Evolutionary conservation across 2,329 filamentous ascomycete genomes (phyloP).

Genomic region (Tetracladium maxilliforme): DNA sequence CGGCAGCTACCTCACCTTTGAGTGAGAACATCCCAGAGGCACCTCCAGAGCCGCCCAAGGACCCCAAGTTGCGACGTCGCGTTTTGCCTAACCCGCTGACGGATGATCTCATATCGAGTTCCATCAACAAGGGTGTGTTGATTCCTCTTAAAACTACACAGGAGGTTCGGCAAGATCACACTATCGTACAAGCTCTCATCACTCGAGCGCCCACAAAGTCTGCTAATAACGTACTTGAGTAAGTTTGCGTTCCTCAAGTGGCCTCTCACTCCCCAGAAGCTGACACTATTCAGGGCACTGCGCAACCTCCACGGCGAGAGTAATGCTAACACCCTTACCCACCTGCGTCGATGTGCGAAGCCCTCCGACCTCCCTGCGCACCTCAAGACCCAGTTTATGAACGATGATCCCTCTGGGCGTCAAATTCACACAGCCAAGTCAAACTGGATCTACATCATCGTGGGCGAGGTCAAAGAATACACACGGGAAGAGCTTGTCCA

Average conservation of each 20-base stretch:
- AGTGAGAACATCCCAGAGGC: too few species aligned
- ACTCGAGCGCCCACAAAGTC: constrained; percentile 58
- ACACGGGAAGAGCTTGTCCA: constrained; percentile 33
- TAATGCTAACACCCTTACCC: constrained; percentile 48
- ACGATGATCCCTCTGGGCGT: constrained; percentile 35
- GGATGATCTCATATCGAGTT: too few species aligned
- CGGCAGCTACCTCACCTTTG: too few species aligned
- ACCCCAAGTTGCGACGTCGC: too few species aligned
- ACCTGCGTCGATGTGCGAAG: constrained; percentile 67
- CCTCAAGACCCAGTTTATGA: constrained; percentile 46
- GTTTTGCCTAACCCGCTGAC: too few species aligned
- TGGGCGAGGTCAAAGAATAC: constrained; percentile 30
- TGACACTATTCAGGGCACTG: constrained; percentile 28
- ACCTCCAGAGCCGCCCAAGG: too few species aligned
- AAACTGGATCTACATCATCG: constrained; percentile 42
- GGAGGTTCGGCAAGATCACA: constrained; percentile 44
- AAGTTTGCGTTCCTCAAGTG: constrained; percentile 16
- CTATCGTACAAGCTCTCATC: constrained; percentile 49
- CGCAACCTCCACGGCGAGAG: constrained; percentile 41
- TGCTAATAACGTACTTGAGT: constrained; percentile 62
- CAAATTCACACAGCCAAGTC: constrained; percentile 45
- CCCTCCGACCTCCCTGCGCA: constrained; percentile 51
- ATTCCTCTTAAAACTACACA: constrained; percentile 50
- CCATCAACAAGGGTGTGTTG: too few species aligned
- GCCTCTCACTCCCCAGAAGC: constrained; percentile 2